A percentile compares a stretch with the other conserved stretches of the same genome.
Evolutionary conservation across 305 asterid genomes (phyloP).

Genomic region (Fraxinus albicans): DNA sequence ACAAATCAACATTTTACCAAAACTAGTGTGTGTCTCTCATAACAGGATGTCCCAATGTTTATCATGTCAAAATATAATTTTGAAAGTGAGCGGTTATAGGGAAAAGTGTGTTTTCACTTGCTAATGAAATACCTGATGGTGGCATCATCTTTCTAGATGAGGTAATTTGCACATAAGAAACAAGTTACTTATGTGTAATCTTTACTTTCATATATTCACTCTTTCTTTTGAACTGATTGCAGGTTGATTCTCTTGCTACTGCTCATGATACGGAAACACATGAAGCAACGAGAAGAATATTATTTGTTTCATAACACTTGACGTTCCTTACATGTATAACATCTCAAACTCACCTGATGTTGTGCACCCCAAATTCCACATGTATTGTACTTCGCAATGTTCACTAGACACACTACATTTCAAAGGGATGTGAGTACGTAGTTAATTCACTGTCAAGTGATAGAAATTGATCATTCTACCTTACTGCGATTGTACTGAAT

Average conservation of each 20-base stretch:
- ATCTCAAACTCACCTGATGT: too few relatives aligned
- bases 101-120: slow-evolving; percentile 83
- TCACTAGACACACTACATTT: too few relatives aligned
- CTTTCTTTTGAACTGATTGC: slow-evolving; percentile 11
- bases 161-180: slow-evolving; percentile 43
- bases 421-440: too few relatives aligned
- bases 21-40: slow-evolving; percentile 7
- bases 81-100: slow-evolving; percentile 89
- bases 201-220: neutral
- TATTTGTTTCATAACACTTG: slow-evolving; percentile 44
- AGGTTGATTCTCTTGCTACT: slow-evolving; percentile 94
- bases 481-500: too few relatives aligned
- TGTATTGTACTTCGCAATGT: too few relatives aligned
- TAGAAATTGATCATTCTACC: too few relatives aligned
- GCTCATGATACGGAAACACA: slow-evolving; percentile 91
- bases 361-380: too few relatives aligned
- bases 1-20: too few relatives aligned
- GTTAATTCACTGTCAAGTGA: too few relatives aligned
- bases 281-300: slow-evolving; percentile 90
- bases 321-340: too few relatives aligned
- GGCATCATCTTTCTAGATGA: slow-evolving; percentile 89
- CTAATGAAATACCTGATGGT: slow-evolving; percentile 78
- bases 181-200: neutral
- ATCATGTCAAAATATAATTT: slow-evolving; percentile 92
- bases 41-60: slow-evolving; percentile 78